phyloP scores from a whole-genome alignment of 768 basidiomycete genomes.

The Pulveroboletus sp. region DNA sequence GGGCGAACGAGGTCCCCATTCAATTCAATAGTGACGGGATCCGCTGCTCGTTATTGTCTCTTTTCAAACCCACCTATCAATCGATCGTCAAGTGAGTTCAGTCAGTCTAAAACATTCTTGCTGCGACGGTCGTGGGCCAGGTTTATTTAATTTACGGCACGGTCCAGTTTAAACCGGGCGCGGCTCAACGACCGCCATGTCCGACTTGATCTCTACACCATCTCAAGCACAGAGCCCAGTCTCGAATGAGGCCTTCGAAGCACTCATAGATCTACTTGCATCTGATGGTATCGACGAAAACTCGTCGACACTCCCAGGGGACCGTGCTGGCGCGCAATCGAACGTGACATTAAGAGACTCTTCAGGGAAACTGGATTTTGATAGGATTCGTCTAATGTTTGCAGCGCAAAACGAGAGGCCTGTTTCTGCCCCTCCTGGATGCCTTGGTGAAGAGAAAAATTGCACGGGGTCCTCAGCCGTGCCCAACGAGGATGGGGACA shows the following conservation, averaged over 20 bases:
- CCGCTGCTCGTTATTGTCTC: background rate
- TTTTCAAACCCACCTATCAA: background rate
- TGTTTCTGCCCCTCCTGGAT: background rate
- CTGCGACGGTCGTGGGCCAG: background rate
- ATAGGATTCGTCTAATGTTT: conserved; percentile 29
- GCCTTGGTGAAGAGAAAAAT: background rate
- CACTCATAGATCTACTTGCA: conserved; percentile 29
- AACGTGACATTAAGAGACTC: conserved; percentile 19
- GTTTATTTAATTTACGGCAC: background rate
- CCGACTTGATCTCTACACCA: conserved; percentile 23
- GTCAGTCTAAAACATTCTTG: background rate
- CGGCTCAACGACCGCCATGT: conserved; percentile 9
- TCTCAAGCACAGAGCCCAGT: conserved; percentile 15
- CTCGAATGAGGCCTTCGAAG: conserved; percentile 23
- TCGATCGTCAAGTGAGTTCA: background rate
- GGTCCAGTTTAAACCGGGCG: background rate
- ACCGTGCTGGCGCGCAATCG: background rate
- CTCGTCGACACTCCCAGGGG: background rate
- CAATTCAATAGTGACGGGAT: background rate
- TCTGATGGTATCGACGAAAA: conserved; percentile 21
- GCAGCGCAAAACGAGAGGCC: conserved; percentile 9
- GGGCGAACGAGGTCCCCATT: background rate
- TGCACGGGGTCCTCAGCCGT: background rate
- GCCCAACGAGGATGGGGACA: conserved; percentile 9
- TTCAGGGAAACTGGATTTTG: conserved; percentile 30